A percentile compares a stretch with the other conserved stretches of the same genome.
Conservation (phyloP, 345 rosid species). For the Lepidium africanum region DNA sequence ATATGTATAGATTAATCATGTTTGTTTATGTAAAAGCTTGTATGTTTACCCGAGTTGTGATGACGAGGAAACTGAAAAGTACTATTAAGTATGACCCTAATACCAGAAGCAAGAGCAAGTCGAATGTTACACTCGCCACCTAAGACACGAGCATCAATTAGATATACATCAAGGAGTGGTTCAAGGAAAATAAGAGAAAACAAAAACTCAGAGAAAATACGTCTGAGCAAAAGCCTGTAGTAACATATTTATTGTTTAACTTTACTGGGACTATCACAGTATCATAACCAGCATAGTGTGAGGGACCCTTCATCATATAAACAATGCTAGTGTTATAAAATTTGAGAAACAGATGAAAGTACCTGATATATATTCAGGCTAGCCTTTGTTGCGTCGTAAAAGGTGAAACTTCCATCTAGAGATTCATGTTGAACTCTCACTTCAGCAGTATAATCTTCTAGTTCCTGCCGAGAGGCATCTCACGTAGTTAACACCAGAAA, state of each 20-base stretch:
- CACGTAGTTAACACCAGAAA: constrained; percentile 11
- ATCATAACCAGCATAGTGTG: background rate
- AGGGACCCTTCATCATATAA: background rate
- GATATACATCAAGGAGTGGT: background rate
- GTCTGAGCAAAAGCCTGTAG: background rate
- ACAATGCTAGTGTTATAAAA: background rate
- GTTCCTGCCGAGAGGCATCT: constrained; percentile 49
- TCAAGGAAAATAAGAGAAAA: background rate
- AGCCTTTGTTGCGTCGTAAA: constrained; percentile 76
- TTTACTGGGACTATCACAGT: background rate
- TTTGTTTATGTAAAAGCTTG: background rate
- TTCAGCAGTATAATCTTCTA: constrained; percentile 70
- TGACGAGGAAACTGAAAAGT: constrained; percentile 88
- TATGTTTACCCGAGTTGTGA: constrained; percentile 80
- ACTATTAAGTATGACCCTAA: constrained; percentile 86
- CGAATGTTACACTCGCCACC: constrained; percentile 99
- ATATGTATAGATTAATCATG: background rate
- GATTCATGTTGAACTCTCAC: constrained; percentile 72
- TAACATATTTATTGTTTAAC: background rate
- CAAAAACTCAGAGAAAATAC: background rate
- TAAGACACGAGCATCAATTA: constrained; percentile 25
- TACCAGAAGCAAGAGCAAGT: constrained; percentile 83
- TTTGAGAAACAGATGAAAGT: background rate
- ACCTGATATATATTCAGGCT: constrained; percentile 92
- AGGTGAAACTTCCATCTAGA: constrained; percentile 77